These are phyloP conservation scores for Leucocoprinus birnbaumii DNA, from an alignment of 768 basidiomycete genomes.

Conservation along the genomic window DNA sequence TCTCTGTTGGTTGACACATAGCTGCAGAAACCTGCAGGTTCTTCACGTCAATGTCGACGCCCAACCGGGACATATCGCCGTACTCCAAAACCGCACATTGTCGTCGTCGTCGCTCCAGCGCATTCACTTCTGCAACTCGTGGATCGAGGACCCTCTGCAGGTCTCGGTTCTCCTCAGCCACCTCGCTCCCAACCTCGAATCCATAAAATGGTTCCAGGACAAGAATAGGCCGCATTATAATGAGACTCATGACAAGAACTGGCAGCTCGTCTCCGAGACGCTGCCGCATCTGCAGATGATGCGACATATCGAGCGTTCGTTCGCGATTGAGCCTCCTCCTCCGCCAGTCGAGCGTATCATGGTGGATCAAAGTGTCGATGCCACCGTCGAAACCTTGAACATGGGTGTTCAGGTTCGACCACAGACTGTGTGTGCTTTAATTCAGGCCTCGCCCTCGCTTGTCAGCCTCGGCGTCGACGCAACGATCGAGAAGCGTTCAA, in stretches of 20 bases:
- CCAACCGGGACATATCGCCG: conserved; percentile 37
- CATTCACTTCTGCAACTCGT: conserved; percentile 75
- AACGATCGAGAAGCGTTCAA: conserved; percentile 25
- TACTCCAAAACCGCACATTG: conserved; percentile 41
- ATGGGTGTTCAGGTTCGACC: conserved; percentile 30
- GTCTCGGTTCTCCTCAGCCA: conserved; percentile 74
- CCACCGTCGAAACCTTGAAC: conserved; percentile 28
- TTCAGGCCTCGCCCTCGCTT: conserved; percentile 35
- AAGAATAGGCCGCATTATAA: conserved; percentile 69
- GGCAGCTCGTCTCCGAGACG: conserved; percentile 67
- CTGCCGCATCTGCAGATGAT: conserved; percentile 72
- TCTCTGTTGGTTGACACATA: conserved; percentile 52
- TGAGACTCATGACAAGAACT: conserved; percentile 62
- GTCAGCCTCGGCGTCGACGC: conserved; percentile 33
- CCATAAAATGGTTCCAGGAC: conserved; percentile 75
- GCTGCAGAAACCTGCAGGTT: conserved; percentile 62
- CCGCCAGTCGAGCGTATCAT: conserved; percentile 26
- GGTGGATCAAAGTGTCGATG: conserved; percentile 46
- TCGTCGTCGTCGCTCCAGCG: conserved; percentile 69
- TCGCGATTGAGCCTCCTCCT: conserved; percentile 17
- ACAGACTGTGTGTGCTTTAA: conserved; percentile 24
- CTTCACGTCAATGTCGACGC: conserved; percentile 67
- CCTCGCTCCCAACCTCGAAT: conserved; percentile 67
- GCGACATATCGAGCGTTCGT: conserved; percentile 58
- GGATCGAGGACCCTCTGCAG: conserved; percentile 66